Evolutionary conservation across 1,284 basidiomycete species (phyloP), one percentile per base, ranked within the genome.

Genomic region (Polyporus tsugae): DNA sequence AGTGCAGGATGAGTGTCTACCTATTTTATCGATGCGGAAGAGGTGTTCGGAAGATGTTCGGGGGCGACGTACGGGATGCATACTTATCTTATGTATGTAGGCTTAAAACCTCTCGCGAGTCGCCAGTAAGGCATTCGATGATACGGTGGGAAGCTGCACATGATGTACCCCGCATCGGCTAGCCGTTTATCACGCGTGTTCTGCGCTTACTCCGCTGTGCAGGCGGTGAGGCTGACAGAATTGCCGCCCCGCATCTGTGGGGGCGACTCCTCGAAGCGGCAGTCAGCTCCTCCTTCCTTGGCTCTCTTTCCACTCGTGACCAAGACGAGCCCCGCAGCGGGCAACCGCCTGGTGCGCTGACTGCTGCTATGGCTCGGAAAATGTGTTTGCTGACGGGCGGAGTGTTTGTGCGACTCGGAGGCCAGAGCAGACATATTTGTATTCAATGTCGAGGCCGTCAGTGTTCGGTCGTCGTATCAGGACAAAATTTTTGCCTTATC

Each of bases 161-260:
- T 35, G 60, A 61, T 46, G 22, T 62, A 62, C 60, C 60, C 69
- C 69, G 59, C 69, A 70, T 62, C 63, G 65, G 65, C 69, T 66
- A 61, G 44, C 19, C 22, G 29, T 42, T 22, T 55, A 55, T n/a
- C 53, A 64, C 17, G 35, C 33, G 55, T 38, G 55, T n/a, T 5
- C 19, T 11, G 13, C 55, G 55, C 33, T 35, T 38, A 7, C 55
- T 49, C 22, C n/a, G n/a, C n/a, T 49, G 22, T 22, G n/a, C 46
- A 46, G 44, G n/a, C 46, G 10, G 46, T 25, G 46, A 38, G 35
- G 55, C 35, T 58, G 55, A 35, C 55, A 38, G 55, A 49, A 60
- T 66, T 61, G 42, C 35, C 33, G 52, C 52, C 38, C 41, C 46
- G 46, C 46, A 49, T 25, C 10, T 49, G 46, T 25, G 46, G 46